These are phyloP conservation scores for Chalaropsis thielavioides DNA, from an alignment of 2,329 filamentous ascomycete genomes.

Conservation along the genomic window DNA sequence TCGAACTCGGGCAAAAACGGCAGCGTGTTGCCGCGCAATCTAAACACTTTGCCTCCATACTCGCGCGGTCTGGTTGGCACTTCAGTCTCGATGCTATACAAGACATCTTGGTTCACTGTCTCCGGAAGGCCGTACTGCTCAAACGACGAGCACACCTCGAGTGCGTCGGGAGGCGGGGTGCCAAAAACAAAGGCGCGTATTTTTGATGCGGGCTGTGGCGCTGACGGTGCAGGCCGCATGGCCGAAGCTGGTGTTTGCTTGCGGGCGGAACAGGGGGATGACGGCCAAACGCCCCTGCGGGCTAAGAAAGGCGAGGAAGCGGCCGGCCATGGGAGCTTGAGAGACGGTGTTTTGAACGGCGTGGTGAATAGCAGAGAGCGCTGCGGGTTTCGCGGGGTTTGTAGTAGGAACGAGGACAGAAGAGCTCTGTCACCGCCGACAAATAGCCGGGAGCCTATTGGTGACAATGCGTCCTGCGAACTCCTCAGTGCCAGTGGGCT, in stretches of 20 bases:
- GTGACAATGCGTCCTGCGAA: neutral
- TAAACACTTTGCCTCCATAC: constrained; percentile 80
- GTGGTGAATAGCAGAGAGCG: neutral
- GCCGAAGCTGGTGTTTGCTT: neutral
- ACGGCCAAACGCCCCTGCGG: neutral
- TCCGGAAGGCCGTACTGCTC: constrained; percentile 35
- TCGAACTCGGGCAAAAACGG: constrained; percentile 74
- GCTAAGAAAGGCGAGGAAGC: neutral
- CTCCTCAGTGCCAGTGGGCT: neutral
- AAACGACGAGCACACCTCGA: constrained; percentile 18
- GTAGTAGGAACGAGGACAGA: neutral
- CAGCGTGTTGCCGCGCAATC: constrained; percentile 56
- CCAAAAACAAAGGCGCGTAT: neutral
- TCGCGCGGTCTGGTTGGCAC: constrained; percentile 63
- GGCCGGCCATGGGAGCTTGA: neutral
- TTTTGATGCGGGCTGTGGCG: neutral
- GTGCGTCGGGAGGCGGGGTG: constrained; percentile 21
- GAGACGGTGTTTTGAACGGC: neutral
- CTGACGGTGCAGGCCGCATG: neutral
- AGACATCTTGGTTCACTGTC: constrained; percentile 70
- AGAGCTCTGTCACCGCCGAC: neutral
- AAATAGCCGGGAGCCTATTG: neutral
- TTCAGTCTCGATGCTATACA: constrained; percentile 71
- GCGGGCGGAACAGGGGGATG: neutral
- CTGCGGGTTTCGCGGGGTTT: neutral